Evolutionary conservation across 805 yeast genomes (phyloP).

Genomic region (Yamadazyma insecticola): DNA sequence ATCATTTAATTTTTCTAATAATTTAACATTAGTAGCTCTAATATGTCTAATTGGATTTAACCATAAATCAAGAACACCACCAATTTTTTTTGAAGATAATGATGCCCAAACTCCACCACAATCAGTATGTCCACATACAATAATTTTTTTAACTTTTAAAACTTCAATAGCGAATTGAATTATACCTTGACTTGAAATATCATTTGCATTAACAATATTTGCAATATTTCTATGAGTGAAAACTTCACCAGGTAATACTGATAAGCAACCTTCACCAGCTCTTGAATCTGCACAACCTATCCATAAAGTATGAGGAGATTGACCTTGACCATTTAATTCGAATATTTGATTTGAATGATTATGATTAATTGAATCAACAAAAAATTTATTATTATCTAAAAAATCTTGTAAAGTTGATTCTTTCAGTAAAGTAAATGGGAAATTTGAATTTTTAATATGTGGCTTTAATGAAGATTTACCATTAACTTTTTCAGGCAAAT

Average conservation of each 20-base stretch:
- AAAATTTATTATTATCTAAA: slow-evolving; percentile 42
- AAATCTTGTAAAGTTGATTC: slow-evolving; percentile 47
- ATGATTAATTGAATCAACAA: slow-evolving; percentile 42
- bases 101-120: slow-evolving; percentile 93
- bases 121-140: slow-evolving; percentile 91
- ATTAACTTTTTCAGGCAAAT: slow-evolving; percentile 13
- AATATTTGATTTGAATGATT: slow-evolving; percentile 53
- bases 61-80: slow-evolving; percentile 72
- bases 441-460: slow-evolving; percentile 15
- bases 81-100: slow-evolving; percentile 56
- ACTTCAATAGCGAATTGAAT: slow-evolving; percentile 86
- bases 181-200: slow-evolving; percentile 70
- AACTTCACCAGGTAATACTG: slow-evolving; percentile 85
- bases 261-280: slow-evolving; percentile 71
- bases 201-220: slow-evolving; percentile 66
- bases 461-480: slow-evolving; percentile 3
- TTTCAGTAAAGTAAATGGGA: slow-evolving; percentile 45
- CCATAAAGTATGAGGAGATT: slow-evolving; percentile 90
- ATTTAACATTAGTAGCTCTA: slow-evolving; percentile 52
- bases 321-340: slow-evolving; percentile 71
- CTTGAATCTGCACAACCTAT: slow-evolving; percentile 94
- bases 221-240: slow-evolving; percentile 89
- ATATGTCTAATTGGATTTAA: slow-evolving; percentile 63
- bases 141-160: slow-evolving; percentile 71
- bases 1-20: slow-evolving; percentile 41